Conservation (phyloP, 208 protist genomes). For the Angomonas desouzai region DNA sequence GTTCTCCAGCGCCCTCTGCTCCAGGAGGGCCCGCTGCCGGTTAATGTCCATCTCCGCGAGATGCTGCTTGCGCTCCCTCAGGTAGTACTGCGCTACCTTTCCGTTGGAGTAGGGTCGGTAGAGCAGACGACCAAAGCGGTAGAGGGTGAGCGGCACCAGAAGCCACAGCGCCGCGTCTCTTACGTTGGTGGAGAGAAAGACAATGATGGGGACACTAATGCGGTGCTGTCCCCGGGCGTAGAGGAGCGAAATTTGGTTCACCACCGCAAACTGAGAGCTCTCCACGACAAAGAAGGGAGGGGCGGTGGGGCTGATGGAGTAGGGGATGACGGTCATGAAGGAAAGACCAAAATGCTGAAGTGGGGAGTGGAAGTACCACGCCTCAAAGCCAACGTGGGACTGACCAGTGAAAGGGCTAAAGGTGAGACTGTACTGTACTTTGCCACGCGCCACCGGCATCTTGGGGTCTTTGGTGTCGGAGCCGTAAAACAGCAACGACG, state of each 20-base stretch:
- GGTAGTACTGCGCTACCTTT: conserved; percentile 38
- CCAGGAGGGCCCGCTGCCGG: conserved; percentile 50
- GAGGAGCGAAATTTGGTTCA: conserved; percentile 66
- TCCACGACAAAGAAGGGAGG: conserved; percentile 40
- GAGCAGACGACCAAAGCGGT: conserved; percentile 38
- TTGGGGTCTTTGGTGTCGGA: conserved; percentile 24
- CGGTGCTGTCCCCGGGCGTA: conserved; percentile 63
- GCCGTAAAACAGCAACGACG: conserved; percentile 28
- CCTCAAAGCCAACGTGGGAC: conserved; percentile 52
- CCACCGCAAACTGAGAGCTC: conserved; percentile 33
- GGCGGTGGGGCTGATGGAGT: conserved; percentile 40
- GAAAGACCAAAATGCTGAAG: conserved; percentile 58
- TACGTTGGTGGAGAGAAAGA: conserved; percentile 50
- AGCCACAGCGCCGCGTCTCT: conserved; percentile 55
- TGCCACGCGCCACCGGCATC: conserved; percentile 28
- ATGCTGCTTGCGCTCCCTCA: conserved; percentile 46
- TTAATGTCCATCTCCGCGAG: conserved; percentile 72
- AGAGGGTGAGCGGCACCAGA: conserved; percentile 39
- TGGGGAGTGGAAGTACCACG: conserved; percentile 51
- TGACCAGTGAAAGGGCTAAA: conserved; percentile 39
- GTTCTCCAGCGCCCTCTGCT: conserved; percentile 65
- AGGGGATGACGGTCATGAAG: conserved; percentile 54
- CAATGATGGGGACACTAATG: conserved; percentile 69
- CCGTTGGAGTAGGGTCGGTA: conserved; percentile 52
- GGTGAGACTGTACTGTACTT: conserved; percentile 45